Evolutionary conservation across 257 asterid genomes (phyloP).

Genomic region (Osmanthus fragrans): DNA sequence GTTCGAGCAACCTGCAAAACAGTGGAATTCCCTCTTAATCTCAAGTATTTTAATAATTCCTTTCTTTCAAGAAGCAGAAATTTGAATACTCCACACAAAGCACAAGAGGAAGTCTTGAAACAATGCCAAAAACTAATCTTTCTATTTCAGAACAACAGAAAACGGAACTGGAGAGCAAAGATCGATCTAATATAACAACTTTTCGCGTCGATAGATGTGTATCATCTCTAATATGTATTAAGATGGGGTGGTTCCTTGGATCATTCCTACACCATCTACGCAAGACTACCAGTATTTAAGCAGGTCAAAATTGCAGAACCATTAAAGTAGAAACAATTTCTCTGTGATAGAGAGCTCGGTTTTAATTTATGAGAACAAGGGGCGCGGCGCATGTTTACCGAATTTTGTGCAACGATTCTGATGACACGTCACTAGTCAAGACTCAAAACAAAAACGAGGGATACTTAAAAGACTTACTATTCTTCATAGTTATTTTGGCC

Average conservation of each 20-base stretch:
- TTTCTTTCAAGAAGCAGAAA: not conserved
- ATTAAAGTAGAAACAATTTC: not conserved
- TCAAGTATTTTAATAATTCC: not conserved
- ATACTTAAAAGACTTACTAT: not conserved
- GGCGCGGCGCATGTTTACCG: not conserved
- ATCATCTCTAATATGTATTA: not conserved
- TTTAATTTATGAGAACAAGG: too few relatives aligned
- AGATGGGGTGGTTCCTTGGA: not conserved
- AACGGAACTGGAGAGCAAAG: not conserved
- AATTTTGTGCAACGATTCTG: not conserved
- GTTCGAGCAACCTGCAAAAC: not conserved
- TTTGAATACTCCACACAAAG: not conserved
- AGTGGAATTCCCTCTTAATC: not conserved
- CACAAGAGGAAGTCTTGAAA: not conserved
- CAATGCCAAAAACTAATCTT: not conserved
- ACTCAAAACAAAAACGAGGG: not conserved
- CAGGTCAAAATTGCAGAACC: not conserved
- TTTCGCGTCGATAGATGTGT: not conserved
- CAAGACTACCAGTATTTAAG: not conserved
- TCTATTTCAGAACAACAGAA: not conserved
- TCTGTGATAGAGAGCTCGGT: not conserved
- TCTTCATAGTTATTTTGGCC: conserved; percentile 2
- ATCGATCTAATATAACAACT: not conserved
- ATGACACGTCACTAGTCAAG: not conserved
- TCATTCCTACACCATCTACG: not conserved